These are phyloP conservation scores for Pyricularia sp. DNA, from an alignment of 2,329 filamentous ascomycete genomes.

Conservation along the genomic window DNA sequence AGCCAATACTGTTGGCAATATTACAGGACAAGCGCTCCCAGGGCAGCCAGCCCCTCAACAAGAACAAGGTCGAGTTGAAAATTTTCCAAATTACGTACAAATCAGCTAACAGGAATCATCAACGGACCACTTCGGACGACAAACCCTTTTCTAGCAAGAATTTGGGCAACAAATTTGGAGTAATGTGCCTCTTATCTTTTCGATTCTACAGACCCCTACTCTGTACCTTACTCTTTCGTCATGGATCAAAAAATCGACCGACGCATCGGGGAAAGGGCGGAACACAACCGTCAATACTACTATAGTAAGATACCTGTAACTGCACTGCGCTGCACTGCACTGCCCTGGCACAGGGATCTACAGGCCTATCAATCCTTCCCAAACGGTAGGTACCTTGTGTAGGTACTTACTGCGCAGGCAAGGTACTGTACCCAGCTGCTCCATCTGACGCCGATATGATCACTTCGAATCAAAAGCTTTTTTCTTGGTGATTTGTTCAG, in stretches of 20 bases:
- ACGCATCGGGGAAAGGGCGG: not conserved
- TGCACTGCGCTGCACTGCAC: too few species aligned
- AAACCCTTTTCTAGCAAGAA: not conserved
- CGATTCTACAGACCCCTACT: not conserved
- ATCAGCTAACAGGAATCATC: conserved; percentile 2
- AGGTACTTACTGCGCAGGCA: not conserved
- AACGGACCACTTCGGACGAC: not conserved
- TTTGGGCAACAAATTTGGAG: not conserved
- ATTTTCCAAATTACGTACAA: conserved; percentile 3
- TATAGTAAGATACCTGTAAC: too few species aligned
- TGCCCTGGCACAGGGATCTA: not conserved
- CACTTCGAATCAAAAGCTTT: not conserved
- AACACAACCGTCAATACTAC: not conserved
- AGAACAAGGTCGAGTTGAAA: not conserved
- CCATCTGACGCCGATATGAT: not conserved
- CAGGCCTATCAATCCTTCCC: not conserved
- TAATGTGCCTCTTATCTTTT: not conserved
- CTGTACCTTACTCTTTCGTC: not conserved
- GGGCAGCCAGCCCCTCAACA: not conserved
- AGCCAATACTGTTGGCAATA: not conserved
- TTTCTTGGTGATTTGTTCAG: not conserved
- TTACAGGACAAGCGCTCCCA: not conserved
- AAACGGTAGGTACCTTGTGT: not conserved
- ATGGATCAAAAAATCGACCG: not conserved
- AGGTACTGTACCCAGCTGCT: not conserved